Conservation (phyloP, 352 stramenopile genomes). For the Phytopythium helicoides region DNA sequence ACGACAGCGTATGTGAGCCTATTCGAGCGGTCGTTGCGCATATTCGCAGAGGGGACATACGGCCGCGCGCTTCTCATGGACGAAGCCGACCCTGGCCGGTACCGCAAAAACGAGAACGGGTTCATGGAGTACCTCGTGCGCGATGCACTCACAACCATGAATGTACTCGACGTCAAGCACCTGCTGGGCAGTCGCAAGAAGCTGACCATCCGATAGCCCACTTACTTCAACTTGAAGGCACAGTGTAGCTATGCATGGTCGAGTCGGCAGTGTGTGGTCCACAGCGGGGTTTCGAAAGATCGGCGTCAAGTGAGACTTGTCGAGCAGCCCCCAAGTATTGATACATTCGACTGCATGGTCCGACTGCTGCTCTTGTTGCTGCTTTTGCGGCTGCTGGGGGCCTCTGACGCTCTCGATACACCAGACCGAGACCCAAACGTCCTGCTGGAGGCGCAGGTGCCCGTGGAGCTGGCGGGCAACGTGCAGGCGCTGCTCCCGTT, state of each 20-base stretch:
- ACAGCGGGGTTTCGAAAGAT: too few species aligned
- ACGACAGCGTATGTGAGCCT: slow-evolving; percentile 20
- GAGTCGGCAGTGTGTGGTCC: too few species aligned
- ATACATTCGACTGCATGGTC: too few species aligned
- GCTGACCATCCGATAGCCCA: slow-evolving; percentile 19
- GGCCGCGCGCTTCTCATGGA: slow-evolving; percentile 28
- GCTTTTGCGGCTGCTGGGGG: not conserved
- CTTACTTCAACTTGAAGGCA: not conserved
- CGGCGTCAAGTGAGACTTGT: too few species aligned
- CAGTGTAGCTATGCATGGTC: not conserved
- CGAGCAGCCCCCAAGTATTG: too few species aligned
- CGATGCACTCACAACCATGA: slow-evolving; percentile 24
- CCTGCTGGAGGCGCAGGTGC: slow-evolving; percentile 7
- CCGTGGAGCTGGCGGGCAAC: not conserved
- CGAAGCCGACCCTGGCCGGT: slow-evolving; percentile 9
- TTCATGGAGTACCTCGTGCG: slow-evolving; percentile 22
- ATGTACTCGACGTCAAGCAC: slow-evolving; percentile 34
- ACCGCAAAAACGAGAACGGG: slow-evolving; percentile 15
- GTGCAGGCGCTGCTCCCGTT: slow-evolving; percentile 13
- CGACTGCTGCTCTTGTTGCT: not conserved
- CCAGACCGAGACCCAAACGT: not conserved
- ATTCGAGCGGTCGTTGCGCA: slow-evolving; percentile 18
- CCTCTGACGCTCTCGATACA: too few species aligned
- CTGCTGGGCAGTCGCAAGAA: slow-evolving; percentile 43
- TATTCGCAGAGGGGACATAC: slow-evolving; percentile 12